These are phyloP conservation scores for Tetramitus jugosus DNA, from an alignment of 208 protist genomes.

Conservation along the genomic window DNA sequence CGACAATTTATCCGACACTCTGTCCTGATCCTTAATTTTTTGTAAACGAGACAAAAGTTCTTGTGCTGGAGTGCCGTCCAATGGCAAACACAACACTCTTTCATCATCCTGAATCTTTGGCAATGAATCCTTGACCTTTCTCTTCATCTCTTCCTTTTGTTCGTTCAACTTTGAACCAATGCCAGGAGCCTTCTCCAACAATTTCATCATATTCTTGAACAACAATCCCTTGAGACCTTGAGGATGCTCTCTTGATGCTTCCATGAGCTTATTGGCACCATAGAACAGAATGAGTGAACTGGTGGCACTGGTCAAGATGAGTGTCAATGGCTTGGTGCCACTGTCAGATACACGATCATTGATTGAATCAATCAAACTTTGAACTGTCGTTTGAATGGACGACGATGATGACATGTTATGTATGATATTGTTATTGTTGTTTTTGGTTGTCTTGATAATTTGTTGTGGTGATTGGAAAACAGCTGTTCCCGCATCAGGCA, in stretches of 20 bases:
- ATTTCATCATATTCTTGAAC: background rate
- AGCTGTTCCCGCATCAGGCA: no score
- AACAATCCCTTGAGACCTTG: background rate
- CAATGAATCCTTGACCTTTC: background rate
- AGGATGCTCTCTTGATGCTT: conserved; percentile 10
- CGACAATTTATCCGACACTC: no score
- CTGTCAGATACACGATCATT: no score
- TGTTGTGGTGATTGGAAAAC: no score
- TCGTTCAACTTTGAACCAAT: background rate
- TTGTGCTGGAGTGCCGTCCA: background rate
- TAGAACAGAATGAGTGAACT: background rate
- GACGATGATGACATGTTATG: no score
- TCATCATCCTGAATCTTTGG: conserved; percentile 1
- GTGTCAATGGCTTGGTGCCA: no score
- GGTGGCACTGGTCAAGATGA: no score
- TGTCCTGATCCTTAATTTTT: background rate
- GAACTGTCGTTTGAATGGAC: no score
- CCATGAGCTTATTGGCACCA: background rate
- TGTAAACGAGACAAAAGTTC: background rate
- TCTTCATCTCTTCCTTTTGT: background rate
- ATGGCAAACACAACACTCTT: background rate
- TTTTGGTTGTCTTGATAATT: no score
- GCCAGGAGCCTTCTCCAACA: background rate
- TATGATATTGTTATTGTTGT: no score
- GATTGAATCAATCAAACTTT: no score